phyloP scores from a whole-genome alignment of 2,329 filamentous ascomycete genomes.

The Curvularia lunata region DNA sequence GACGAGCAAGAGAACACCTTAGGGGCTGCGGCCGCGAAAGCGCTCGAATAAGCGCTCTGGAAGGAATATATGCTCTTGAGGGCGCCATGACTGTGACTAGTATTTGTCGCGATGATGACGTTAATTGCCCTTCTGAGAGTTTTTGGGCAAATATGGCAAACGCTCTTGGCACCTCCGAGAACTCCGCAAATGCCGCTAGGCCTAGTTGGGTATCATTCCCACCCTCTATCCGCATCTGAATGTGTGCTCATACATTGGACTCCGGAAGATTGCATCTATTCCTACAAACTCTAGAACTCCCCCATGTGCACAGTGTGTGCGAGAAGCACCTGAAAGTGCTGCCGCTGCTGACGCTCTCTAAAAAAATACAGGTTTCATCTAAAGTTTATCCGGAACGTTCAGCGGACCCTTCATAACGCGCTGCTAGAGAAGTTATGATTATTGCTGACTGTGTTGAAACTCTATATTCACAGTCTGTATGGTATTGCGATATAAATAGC shows the following conservation, averaged over 20 bases:
- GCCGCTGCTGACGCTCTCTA: neutral
- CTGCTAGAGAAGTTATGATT: neutral
- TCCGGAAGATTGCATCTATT: neutral
- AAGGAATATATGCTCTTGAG: slow-evolving; percentile 35
- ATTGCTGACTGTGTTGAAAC: neutral
- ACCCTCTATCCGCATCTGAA: neutral
- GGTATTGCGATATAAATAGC: too few relatives aligned
- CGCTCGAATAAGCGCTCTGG: slow-evolving; percentile 33
- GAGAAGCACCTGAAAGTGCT: too few relatives aligned
- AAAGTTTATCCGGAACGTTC: neutral
- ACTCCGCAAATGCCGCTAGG: slow-evolving; percentile 23
- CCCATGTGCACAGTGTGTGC: too few relatives aligned
- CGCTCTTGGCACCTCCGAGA: slow-evolving; percentile 35
- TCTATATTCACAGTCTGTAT: neutral
- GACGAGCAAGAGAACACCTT: slow-evolving; percentile 28
- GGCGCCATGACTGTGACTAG: slow-evolving; percentile 21
- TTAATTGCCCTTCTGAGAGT: slow-evolving; percentile 7
- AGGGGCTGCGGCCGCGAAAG: slow-evolving; percentile 29
- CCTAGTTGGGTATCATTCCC: neutral
- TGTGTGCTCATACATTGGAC: neutral
- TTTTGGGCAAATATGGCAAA: slow-evolving; percentile 25
- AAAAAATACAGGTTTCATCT: neutral
- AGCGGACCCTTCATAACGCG: neutral
- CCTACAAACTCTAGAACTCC: too few relatives aligned
- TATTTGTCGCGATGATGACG: neutral